Evolutionary conservation across 116 monocot genomes (phyloP), one percentile per base, ranked within the genome.

Genomic region (Thalassia testudinum): DNA sequence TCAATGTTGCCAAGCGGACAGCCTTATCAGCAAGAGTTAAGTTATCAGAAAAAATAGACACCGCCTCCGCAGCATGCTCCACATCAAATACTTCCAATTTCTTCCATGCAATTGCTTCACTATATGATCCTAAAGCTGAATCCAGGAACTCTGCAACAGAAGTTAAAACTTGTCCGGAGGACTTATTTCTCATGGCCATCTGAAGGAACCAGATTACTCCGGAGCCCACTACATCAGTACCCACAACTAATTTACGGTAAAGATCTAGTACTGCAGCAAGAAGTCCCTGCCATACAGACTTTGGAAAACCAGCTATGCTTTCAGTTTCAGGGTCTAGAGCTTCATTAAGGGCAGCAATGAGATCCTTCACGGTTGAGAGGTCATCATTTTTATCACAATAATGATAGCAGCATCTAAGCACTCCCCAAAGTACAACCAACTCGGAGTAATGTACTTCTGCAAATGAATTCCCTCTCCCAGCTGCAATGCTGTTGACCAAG

Each of bases 91-190:
- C 69, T 37, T 45, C 15, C 25, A 60, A 48, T 50, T 57, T 47
- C 56, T 29, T 43, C 26, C 19, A 50, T 10, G 30, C 49, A 48
- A 43, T 23, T 45, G 24, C 26, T 52, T 76, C 76, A 55, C 24
- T 26, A 26, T 26, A 29, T 10, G 52, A 70, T 29, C 67, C 55
- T 49, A 63, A 55, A 22, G 76, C 24, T 56, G 71, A 74, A 54
- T 77, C 81, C 69, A 85, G 63, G 70, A 62, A 74, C n/a, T 88
- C 79, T 52, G 89, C 87, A 21, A 82, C 78, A 42, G 95, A 69
- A 68, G 55, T 72, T 26, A 97, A 58, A 5, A 97, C 67, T 53
- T 77, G 73, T 19, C 72, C 44, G 47, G 78, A 84, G 53, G 79
- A 68, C 48, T 77, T 88, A 74, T 87, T 67, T 57, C 43, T 63